phyloP scores from a whole-genome alignment of 305 asterid species.

The Fraxinus sp. region DNA sequence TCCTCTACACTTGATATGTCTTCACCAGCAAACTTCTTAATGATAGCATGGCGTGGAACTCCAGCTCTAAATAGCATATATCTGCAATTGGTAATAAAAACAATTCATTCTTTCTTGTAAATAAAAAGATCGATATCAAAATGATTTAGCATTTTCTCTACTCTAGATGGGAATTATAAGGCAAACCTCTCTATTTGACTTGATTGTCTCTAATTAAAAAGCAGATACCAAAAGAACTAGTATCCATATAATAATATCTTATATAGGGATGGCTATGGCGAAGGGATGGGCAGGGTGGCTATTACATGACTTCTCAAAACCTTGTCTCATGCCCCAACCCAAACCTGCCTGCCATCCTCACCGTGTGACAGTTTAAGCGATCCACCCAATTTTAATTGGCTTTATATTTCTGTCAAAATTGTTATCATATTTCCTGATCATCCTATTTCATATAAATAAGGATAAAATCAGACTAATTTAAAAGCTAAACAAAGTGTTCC shows the following conservation, averaged over 20 bases:
- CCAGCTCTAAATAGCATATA: constrained; percentile 89
- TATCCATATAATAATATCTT: neutral
- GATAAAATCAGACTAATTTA: neutral
- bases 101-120: constrained; percentile 14
- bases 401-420: neutral
- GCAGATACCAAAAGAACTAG: constrained; percentile 15
- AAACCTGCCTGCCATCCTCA: neutral
- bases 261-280: neutral
- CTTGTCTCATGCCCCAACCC: neutral
- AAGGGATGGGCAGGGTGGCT: neutral
- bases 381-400: neutral
- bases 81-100: constrained; percentile 16
- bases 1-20: constrained; percentile 84
- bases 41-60: constrained; percentile 92
- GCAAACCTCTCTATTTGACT: constrained; percentile 7
- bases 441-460: neutral
- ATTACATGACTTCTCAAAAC: neutral
- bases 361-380: neutral
- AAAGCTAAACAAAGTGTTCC: neutral
- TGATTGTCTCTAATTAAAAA: constrained; percentile 15
- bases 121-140: neutral
- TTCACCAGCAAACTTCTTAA: constrained; percentile 91
- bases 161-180: constrained; percentile 21
- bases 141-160: neutral
- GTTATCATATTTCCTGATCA: neutral